phyloP scores from a whole-genome alignment of 2,329 filamentous ascomycete genomes.

The Exophiala sp. region DNA sequence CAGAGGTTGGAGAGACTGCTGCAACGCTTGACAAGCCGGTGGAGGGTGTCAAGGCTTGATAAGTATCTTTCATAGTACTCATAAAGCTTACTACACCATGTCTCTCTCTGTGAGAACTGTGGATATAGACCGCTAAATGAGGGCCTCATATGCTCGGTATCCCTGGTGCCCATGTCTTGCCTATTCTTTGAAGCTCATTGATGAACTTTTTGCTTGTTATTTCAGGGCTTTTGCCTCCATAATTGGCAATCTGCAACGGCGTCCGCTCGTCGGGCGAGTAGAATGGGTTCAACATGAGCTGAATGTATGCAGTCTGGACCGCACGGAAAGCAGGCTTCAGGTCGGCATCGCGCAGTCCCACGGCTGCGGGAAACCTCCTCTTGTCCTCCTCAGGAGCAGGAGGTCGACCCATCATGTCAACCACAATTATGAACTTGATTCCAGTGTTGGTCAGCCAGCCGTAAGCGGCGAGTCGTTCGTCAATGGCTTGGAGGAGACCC shows the following conservation, averaged over 20 bases:
- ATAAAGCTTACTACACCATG: neutral
- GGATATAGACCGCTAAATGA: neutral
- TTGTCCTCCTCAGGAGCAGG: conserved; percentile 36
- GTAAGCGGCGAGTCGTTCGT: conserved; percentile 89
- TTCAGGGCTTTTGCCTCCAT: conserved; percentile 51
- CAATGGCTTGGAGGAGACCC: conserved; percentile 85
- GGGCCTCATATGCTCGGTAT: conserved; percentile 36
- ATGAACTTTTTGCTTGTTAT: conserved; percentile 81
- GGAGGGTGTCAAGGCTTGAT: conserved; percentile 10
- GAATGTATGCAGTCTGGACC: conserved; percentile 87
- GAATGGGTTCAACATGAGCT: conserved; percentile 88
- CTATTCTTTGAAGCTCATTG: conserved; percentile 79
- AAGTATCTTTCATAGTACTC: neutral
- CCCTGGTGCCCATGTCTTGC: conserved; percentile 77
- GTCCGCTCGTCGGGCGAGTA: conserved; percentile 83
- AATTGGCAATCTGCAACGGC: conserved; percentile 51
- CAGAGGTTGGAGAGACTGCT: conserved; percentile 24
- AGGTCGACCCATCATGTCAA: conserved; percentile 79
- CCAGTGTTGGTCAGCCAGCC: conserved; percentile 96
- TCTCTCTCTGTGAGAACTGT: neutral
- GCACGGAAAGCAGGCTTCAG: conserved; percentile 86
- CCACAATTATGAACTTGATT: conserved; percentile 81
- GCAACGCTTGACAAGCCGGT: conserved; percentile 19
- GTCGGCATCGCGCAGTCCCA: conserved; percentile 79
- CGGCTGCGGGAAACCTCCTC: conserved; percentile 40